A percentile compares a stretch with the other conserved stretches of the same genome.
Conservation (phyloP, 306 rosid genomes). For the Mucuna pruriens region DNA sequence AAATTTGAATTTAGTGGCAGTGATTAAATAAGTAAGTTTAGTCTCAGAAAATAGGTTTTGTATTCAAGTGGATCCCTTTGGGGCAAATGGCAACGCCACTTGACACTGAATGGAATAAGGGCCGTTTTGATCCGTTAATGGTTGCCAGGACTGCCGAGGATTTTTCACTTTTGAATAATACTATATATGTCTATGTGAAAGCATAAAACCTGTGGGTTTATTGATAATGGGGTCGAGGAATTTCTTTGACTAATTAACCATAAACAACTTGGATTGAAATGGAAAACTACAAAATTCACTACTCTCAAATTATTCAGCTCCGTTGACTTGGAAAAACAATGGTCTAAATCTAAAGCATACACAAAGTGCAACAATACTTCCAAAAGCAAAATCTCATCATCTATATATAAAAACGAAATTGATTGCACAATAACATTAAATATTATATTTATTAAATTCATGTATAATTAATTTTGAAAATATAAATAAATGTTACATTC, state of each 20-base stretch:
- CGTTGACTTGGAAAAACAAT: constrained; percentile 18
- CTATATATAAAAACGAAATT: no score
- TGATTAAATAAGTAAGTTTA: no score
- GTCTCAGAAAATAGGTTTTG: no score
- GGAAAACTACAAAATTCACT: neutral
- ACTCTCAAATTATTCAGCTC: neutral
- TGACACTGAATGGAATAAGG: neutral
- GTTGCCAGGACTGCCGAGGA: constrained; percentile 10
- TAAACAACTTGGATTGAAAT: neutral
- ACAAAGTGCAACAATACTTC: no score
- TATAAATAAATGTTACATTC: no score
- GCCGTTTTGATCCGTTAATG: neutral
- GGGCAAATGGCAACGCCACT: neutral
- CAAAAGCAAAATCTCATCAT: no score
- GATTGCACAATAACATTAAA: no score
- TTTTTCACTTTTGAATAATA: neutral
- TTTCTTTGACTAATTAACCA: neutral
- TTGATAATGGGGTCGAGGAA: neutral
- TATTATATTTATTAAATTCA: no score
- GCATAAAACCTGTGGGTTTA: neutral
- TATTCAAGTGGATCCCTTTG: neutral
- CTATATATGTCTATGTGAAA: neutral
- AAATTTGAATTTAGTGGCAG: no score
- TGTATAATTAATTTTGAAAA: no score
- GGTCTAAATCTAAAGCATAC: neutral